Conservation (phyloP, 805 yeast species). For the Huiozyma naganishii region DNA sequence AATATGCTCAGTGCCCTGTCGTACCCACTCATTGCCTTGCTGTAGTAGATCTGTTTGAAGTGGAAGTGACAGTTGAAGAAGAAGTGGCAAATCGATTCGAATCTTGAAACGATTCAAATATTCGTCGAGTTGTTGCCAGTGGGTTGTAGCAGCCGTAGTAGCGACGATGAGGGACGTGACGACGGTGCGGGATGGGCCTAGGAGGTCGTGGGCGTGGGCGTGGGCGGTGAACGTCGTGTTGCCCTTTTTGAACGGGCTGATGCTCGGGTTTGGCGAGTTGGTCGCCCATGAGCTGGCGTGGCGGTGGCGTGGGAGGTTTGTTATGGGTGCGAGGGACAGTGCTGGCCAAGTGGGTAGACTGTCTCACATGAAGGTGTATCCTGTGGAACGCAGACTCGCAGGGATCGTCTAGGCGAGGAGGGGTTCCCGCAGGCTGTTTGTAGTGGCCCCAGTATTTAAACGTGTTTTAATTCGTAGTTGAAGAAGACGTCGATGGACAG, state of each 20-base stretch:
- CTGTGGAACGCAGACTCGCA: background rate
- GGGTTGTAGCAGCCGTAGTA: too few relatives aligned
- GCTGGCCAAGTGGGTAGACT: background rate
- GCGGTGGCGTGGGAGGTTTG: constrained; percentile 35
- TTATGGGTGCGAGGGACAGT: background rate
- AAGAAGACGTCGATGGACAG: too few relatives aligned
- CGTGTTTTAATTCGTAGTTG: too few relatives aligned
- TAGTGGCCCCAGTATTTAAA: too few relatives aligned
- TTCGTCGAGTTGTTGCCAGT: too few relatives aligned
- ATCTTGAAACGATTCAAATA: background rate
- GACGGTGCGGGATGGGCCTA: background rate
- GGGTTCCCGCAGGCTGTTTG: too few relatives aligned
- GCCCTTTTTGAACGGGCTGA: constrained; percentile 87
- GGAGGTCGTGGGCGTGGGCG: constrained; percentile 15
- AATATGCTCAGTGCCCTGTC: constrained; percentile 96
- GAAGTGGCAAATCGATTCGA: background rate
- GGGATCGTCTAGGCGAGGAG: background rate
- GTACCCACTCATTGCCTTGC: constrained; percentile 87
- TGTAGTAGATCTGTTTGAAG: too few relatives aligned
- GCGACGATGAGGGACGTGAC: background rate
- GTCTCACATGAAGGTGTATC: background rate
- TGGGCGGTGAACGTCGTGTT: constrained; percentile 65
- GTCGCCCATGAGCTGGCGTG: constrained; percentile 88
- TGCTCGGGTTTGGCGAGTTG: constrained; percentile 94
- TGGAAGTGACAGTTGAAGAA: background rate